Base-by-base conservation (phyloP, 805 yeast genomes). In the Wickerhamomyces bisporus region DNA sequence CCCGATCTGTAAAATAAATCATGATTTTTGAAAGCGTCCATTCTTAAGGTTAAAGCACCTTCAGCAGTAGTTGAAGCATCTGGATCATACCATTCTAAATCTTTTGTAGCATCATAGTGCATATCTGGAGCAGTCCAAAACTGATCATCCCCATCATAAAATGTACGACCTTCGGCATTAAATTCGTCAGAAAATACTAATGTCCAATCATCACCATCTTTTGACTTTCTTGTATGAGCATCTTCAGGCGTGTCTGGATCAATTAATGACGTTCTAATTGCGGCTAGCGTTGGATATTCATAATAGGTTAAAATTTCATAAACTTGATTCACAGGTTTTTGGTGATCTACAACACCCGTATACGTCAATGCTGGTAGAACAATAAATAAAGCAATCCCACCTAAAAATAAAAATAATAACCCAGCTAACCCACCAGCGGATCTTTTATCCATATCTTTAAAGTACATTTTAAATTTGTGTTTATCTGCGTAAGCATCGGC, bases 1-100 rank as follows among this genome's bases (percentile, higher is more conserved):
- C 91, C 97, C 2, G 95, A 84, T 50, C 96, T 73, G 66, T 89
- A 89, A 58, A 68, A 79, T 47, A 89, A 64, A 51, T 81, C 66
- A 62, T 88, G 96, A 61, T 84, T 85, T 53, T 75, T 66, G 61
- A 66, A 84, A 2, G 96, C 95, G 57, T 89, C 97, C 78, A 89
- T 64, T 38, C 81, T 70, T 17, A 89, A 51, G 34, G 66, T 62
- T 35, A 85, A 57, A 5, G 87, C 70, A 42, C 97, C 97, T 48
- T 84, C 75, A 6, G 62, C 66, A 0, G 97, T 89, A 23, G 79
- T 71, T 3, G 72, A 78, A 1, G 96, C 96, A 58, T 89, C 96
- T 1, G 98, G 98, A 43, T 79, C 81, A 61, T 89, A 89, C 96
- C 96, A 89, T 65, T 89, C 97, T 55, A 87, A 70, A 67, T 89